Conservation (phyloP, 129 eudicot species). For the Sambucus nigra region DNA sequence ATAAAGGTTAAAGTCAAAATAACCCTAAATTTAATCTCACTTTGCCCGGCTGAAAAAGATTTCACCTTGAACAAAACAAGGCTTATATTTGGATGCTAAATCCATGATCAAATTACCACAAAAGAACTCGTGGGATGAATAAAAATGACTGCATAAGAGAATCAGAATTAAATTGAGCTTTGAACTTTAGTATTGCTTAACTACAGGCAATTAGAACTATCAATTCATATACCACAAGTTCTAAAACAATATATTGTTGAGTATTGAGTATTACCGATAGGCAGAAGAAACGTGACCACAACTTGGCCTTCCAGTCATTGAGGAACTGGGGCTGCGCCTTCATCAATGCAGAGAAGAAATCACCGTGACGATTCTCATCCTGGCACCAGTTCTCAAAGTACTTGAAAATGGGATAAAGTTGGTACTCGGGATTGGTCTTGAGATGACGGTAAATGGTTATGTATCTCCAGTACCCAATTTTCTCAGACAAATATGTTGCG, state of each 20-base stretch:
- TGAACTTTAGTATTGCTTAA: too few species aligned
- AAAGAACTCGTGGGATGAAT: too few species aligned
- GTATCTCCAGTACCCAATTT: slow-evolving; percentile 99
- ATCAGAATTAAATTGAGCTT: too few species aligned
- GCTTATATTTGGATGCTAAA: too few species aligned
- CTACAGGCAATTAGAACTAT: too few species aligned
- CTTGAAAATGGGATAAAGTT: slow-evolving; percentile 85
- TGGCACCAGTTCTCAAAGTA: slow-evolving; percentile 99
- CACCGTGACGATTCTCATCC: slow-evolving; percentile 96
- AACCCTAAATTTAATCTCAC: too few species aligned
- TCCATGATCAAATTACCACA: too few species aligned
- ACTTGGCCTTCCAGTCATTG: slow-evolving; percentile 96
- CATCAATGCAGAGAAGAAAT: slow-evolving; percentile 93
- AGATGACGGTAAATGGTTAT: slow-evolving; percentile 94
- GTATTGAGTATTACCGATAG: slow-evolving; percentile 42
- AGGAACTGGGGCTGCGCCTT: slow-evolving; percentile 99
- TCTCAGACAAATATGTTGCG: slow-evolving; percentile 93
- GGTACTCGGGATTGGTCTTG: slow-evolving; percentile 84
- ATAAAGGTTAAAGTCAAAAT: too few species aligned
- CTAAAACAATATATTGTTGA: not conserved
- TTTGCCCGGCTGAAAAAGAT: too few species aligned
- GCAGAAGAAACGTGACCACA: slow-evolving; percentile 97
- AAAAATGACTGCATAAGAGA: too few species aligned
- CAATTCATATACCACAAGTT: not conserved
- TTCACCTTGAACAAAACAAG: too few species aligned